A percentile compares a stretch with the other conserved stretches of the same genome.
Evolutionary conservation across 2,329 filamentous ascomycete species (phyloP).

Genomic region (Colletotrichum graminicola): DNA sequence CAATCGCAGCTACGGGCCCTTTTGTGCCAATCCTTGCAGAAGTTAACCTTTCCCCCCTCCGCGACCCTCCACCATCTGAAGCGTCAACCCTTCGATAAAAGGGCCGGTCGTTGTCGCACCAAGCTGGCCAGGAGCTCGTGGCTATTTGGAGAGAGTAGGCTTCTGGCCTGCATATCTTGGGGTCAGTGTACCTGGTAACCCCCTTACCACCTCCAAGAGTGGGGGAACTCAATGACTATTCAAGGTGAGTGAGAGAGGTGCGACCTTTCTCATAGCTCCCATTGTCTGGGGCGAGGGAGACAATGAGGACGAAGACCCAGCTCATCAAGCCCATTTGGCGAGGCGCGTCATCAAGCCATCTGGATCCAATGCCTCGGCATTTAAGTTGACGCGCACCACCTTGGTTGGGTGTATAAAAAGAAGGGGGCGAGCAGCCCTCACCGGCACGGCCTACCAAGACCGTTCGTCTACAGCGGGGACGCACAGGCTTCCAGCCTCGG

Average conservation of each 20-base stretch:
- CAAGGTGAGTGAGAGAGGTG: background rate
- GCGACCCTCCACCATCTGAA: background rate
- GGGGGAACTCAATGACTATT: background rate
- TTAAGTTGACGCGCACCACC: background rate
- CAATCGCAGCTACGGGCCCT: background rate
- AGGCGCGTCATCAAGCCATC: background rate
- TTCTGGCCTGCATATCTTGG: background rate
- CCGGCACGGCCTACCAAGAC: background rate
- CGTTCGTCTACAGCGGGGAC: too few species aligned
- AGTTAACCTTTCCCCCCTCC: background rate
- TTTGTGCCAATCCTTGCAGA: background rate
- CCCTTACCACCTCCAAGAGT: background rate
- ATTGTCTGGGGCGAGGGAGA: background rate
- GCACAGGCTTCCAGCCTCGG: background rate
- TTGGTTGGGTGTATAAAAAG: background rate
- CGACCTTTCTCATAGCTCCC: background rate
- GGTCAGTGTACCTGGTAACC: background rate
- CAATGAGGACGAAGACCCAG: background rate
- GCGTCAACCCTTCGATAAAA: background rate
- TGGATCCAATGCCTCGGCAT: background rate
- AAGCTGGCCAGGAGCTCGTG: background rate
- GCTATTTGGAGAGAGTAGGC: background rate
- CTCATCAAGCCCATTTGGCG: background rate
- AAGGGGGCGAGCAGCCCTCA: background rate
- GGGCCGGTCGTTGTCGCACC: background rate